Evolutionary conservation across 75 land plant genomes (phyloP).

Genomic region (Pinus tabuliformis): DNA sequence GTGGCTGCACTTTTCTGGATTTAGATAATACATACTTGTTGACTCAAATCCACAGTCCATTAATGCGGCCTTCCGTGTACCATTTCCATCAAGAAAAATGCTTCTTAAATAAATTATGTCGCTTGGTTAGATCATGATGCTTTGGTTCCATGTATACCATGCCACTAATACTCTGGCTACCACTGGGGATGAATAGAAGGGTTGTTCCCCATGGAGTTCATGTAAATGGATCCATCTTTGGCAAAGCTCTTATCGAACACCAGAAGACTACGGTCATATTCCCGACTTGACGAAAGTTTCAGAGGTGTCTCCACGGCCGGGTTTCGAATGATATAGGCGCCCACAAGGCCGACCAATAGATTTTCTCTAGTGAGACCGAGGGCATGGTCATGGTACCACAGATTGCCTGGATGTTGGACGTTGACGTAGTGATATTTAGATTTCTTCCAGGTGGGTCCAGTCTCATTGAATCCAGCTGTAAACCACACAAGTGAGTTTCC

Average conservation of each 20-base stretch:
- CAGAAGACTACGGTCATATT: constrained; percentile 19
- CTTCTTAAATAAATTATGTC: too few species aligned
- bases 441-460: constrained; percentile 27
- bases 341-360: constrained; percentile 28
- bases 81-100: too few species aligned
- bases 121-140: too few species aligned
- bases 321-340: constrained; percentile 19
- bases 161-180: constrained; percentile 29
- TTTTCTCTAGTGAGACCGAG: constrained; percentile 29
- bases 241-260: constrained; percentile 22
- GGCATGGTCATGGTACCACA: constrained; percentile 48
- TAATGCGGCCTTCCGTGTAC: too few species aligned
- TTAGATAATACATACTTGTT: too few species aligned
- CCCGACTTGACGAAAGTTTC: constrained; percentile 14
- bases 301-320: constrained; percentile 13
- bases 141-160: too few species aligned
- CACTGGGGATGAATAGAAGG: constrained; percentile 35
- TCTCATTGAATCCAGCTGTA: constrained; percentile 19
- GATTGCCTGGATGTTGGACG: constrained; percentile 20
- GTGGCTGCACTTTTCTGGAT: too few species aligned
- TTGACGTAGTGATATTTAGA: constrained; percentile 15
- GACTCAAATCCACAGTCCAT: too few species aligned
- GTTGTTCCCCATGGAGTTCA: constrained; percentile 29
- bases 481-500: constrained; percentile 32
- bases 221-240: constrained; percentile 21